Evolutionary conservation across 2,329 filamentous ascomycete genomes (phyloP).

Genomic region (Hymenoscyphus occultus): DNA sequence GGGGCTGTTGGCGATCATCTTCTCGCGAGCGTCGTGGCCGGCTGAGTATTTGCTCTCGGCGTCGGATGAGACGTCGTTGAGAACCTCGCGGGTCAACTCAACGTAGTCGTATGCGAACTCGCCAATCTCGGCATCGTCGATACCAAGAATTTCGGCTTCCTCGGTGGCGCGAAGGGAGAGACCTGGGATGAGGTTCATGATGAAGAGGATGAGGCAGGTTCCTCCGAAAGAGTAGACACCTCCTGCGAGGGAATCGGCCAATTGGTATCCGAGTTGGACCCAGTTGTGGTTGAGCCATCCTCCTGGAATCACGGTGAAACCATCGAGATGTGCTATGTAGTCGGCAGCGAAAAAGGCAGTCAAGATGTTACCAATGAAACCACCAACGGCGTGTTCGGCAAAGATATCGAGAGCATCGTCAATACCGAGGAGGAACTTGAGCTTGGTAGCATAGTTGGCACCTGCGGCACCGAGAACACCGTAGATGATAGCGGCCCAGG

Average conservation of each 20-base stretch:
- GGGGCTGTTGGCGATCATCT: neutral
- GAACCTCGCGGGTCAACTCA: constrained; percentile 51
- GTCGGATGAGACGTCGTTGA: constrained; percentile 13
- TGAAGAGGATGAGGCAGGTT: constrained; percentile 74
- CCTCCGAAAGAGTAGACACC: constrained; percentile 75
- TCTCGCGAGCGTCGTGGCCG: neutral
- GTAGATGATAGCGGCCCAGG: constrained; percentile 79
- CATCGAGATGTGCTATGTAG: constrained; percentile 80
- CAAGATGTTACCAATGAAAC: constrained; percentile 73
- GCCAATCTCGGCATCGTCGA: constrained; percentile 87
- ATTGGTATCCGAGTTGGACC: constrained; percentile 78
- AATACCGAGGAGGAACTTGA: constrained; percentile 78
- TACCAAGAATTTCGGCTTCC: constrained; percentile 78
- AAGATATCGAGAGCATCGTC: constrained; percentile 90
- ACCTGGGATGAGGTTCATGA: constrained; percentile 76
- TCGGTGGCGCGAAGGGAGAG: constrained; percentile 70
- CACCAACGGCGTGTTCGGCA: constrained; percentile 76
- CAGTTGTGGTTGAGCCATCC: constrained; percentile 85
- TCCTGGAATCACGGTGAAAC: constrained; percentile 62
- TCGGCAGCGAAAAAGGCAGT: constrained; percentile 79
- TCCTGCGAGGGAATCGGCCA: constrained; percentile 76
- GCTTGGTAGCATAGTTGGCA: constrained; percentile 87
- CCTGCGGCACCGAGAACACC: constrained; percentile 72
- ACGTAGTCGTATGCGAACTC: constrained; percentile 95
- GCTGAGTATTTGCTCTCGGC: constrained; percentile 17